phyloP scores from a whole-genome alignment of 2,329 filamentous ascomycete genomes.

The Neophaeococcomyces aloes region DNA sequence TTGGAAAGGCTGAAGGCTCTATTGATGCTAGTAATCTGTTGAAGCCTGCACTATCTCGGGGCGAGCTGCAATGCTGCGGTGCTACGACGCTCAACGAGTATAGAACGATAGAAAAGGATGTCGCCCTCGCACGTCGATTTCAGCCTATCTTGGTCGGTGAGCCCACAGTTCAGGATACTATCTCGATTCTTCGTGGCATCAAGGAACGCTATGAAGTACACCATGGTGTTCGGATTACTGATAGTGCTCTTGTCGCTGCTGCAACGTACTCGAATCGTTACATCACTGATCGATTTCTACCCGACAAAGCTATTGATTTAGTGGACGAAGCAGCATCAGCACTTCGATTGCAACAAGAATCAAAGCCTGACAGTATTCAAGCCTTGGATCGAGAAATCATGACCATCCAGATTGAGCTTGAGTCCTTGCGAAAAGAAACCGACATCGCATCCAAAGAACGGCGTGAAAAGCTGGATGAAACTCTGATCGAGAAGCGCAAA shows the following conservation, averaged over 20 bases:
- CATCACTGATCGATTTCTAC: slow-evolving; percentile 89
- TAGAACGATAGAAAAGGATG: slow-evolving; percentile 88
- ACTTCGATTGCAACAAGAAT: slow-evolving; percentile 85
- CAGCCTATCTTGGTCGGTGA: slow-evolving; percentile 92
- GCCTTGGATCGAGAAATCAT: slow-evolving; percentile 88
- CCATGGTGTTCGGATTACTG: slow-evolving; percentile 89
- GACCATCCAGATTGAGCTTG: slow-evolving; percentile 93
- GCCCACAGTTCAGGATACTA: slow-evolving; percentile 80
- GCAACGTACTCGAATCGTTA: slow-evolving; percentile 90
- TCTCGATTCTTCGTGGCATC: slow-evolving; percentile 90
- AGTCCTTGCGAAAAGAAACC: slow-evolving; percentile 86
- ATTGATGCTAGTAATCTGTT: slow-evolving; percentile 93
- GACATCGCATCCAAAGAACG: slow-evolving; percentile 82
- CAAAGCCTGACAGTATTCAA: slow-evolving; percentile 90
- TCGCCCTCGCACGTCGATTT: slow-evolving; percentile 81
- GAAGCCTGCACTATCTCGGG: slow-evolving; percentile 85
- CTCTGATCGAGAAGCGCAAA: slow-evolving; percentile 64
- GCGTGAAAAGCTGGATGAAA: slow-evolving; percentile 70
- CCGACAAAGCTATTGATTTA: slow-evolving; percentile 93
- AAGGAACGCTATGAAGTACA: slow-evolving; percentile 97
- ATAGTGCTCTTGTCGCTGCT: slow-evolving; percentile 81
- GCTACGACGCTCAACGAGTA: slow-evolving; percentile 92
- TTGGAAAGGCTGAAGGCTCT: slow-evolving; percentile 90
- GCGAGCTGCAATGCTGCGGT: slow-evolving; percentile 88
- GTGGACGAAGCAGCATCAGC: slow-evolving; percentile 93